Evolutionary conservation across 2,329 filamentous ascomycete species (phyloP), one percentile per base, ranked within the genome.

Genomic region (Akanthomyces lecanii): DNA sequence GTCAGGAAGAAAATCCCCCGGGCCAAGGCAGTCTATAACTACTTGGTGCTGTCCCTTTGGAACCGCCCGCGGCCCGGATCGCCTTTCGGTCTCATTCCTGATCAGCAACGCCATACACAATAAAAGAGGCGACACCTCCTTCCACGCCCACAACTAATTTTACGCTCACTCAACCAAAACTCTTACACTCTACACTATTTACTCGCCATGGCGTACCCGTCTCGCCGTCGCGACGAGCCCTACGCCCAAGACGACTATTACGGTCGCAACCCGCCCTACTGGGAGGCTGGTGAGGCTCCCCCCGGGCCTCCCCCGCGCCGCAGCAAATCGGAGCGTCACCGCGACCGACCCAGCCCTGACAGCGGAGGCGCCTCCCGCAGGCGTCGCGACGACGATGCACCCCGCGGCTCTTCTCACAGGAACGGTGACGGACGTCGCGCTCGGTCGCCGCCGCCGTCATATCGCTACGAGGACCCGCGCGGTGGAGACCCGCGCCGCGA

Each of bases 161-260:
- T 14, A 2, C 21, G 11, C 36, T 21, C 18, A 33, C 50, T n/a
- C 42, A 33, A 59, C 36, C 18, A 30, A 52, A 42, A 40, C 38
- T n/a, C 30, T 48, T 21, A 30, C 62, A 30, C 36, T 47, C 63
- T 45, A 11, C n/a, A 56, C 21, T 30, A 48, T 30, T 14, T 12
- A n/a, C 25, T 23, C 59, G 48, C 56, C 48, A 73, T 73, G 72
- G 67, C 69, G 36, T 65, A 71, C 42, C 66, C 69, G 25, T 66
- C 67, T 30, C 63, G 67, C 38, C 61, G 61, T 44, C 42, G 28
- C 25, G 70, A 72, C 21, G 68, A 71, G 44, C 68, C 68, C 36
- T 57, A 68, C 44, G 52, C 60, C 10, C 66, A 63, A 23, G 69
- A 70, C 56, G 65, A 67, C 50, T 60, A 66, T 21, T 70, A 69